Base-by-base conservation (phyloP, 768 basidiomycete genomes). In the Lactarius trivialis region DNA sequence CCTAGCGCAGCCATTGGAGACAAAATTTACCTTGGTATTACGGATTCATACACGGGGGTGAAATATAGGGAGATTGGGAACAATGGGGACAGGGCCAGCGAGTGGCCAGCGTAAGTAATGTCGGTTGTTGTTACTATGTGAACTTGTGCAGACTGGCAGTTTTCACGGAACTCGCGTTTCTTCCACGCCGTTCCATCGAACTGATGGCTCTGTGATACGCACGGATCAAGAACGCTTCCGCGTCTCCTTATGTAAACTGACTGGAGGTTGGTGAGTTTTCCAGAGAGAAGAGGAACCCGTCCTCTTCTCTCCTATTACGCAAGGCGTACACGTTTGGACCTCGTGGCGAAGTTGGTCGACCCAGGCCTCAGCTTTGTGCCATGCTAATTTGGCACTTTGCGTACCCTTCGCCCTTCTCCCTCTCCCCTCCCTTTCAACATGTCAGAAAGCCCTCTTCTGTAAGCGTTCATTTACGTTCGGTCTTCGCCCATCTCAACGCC, bases 401-500 rank as follows among this genome's bases (percentile, higher is more conserved):
- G 17, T 37, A 26, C 30, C 62, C 15, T 7, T 15, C n/a, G 26
- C 41, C 24, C 26, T 2, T 14, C 30, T 17, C 15, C 3, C 32
- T 15, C 28, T 32, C 53, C 9, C 21, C 19, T 8, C n/a, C 32
- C n/a, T 14, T 24, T 39, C n/a, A n/a, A 37, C 1, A 63, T 60
- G 63, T 56, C 49, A 5, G 63, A 60, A 19, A 64, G 48, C 21
- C 57, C 63, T 9, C 54, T 58, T 30, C 54, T 58, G 63, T 60
- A 56, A 64, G 63, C 8, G 4, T 34, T 43, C 28, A 52, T 11
- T 61, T 41, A 48, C 4, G 12, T 21, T 36, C 32, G 49, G 26
- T 26, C 30, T 54, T 34, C 19, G n/a, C 33, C 15, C 34, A 17
- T 59, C 53, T 60, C 37, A 55, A 43, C 30, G 32, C 32, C 24